Percentiles rank a stretch among this genome's conserved stretches.
Conservation (phyloP, 495 filamentous ascomycete genomes). For the Penicillium paradoxum region DNA sequence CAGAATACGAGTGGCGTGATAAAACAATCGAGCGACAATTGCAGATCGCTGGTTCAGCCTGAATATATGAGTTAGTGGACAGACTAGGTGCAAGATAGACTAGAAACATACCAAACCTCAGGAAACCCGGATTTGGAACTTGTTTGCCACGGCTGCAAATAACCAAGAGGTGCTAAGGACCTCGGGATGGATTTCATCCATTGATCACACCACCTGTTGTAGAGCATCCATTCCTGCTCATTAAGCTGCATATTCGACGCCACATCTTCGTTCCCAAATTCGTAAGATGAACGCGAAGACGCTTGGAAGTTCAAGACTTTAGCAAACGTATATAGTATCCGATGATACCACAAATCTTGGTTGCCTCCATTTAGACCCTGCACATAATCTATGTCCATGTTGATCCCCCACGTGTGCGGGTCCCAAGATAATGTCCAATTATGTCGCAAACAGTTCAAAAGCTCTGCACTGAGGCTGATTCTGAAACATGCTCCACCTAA, state of each 20-base stretch:
- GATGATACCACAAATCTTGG: conserved; percentile 88
- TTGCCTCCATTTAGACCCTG: conserved; percentile 39
- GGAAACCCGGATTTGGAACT: conserved; percentile 72
- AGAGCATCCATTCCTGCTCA: conserved; percentile 68
- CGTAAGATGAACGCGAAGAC: conserved; percentile 55
- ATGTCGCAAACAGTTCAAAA: conserved; percentile 80
- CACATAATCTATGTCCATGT: conserved; percentile 64
- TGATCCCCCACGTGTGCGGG: conserved; percentile 85
- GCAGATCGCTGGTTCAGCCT: conserved; percentile 81
- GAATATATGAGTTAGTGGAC: conserved; percentile 10
- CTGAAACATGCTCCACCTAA: conserved; percentile 91
- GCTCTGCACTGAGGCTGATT: conserved; percentile 86
- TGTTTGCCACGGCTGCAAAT: conserved; percentile 64
- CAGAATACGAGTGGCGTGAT: conserved; percentile 77
- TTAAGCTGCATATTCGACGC: conserved; percentile 55
- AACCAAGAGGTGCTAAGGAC: conserved; percentile 83
- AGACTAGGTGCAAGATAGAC: not conserved
- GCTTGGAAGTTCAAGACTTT: conserved; percentile 83
- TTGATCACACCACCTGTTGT: conserved; percentile 68
- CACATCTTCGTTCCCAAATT: conserved; percentile 40
- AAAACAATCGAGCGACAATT: conserved; percentile 81
- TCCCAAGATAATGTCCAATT: conserved; percentile 89
- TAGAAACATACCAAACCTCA: conserved; percentile 68
- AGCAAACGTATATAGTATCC: conserved; percentile 84
- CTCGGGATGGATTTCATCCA: conserved; percentile 76